phyloP scores from a whole-genome alignment of 2,329 filamentous ascomycete genomes.

The Conoideocrella luteorostrata region DNA sequence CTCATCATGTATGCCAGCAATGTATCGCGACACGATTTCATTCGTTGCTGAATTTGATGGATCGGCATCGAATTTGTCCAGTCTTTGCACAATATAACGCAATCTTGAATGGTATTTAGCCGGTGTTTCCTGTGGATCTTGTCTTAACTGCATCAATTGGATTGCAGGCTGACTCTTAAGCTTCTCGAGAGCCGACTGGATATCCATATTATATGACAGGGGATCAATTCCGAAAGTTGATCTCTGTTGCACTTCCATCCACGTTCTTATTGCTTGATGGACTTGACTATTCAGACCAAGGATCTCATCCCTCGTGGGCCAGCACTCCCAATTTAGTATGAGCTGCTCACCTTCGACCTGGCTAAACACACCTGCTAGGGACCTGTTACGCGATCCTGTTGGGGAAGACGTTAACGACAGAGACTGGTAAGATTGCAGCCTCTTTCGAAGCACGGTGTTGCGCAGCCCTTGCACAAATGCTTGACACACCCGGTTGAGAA shows the following conservation, averaged over 20 bases:
- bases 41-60: conserved; percentile 5
- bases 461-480: conserved; percentile 50
- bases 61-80: conserved; percentile 30
- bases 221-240: conserved; percentile 38
- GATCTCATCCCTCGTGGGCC: conserved; percentile 14
- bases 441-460: conserved; percentile 37
- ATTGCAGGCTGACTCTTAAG: conserved; percentile 47
- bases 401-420: conserved; percentile 29
- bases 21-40: conserved; percentile 38
- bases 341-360: conserved; percentile 53
- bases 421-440: conserved; percentile 41
- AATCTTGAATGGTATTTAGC: conserved; percentile 42
- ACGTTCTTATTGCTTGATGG: conserved; percentile 33
- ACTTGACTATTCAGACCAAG: conserved; percentile 20
- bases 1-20: conserved; percentile 43
- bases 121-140: conserved; percentile 46
- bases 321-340: conserved; percentile 31
- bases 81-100: conserved; percentile 20
- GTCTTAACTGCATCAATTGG: conserved; percentile 47
- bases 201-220: conserved; percentile 44
- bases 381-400: conserved; percentile 30
- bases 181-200: conserved; percentile 40
- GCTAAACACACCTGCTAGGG: conserved; percentile 45
- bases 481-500: conserved; percentile 45
- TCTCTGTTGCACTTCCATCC: conserved; percentile 38